Conservation (phyloP, 1,139 yeast species). For the Geotrichum reessii region DNA sequence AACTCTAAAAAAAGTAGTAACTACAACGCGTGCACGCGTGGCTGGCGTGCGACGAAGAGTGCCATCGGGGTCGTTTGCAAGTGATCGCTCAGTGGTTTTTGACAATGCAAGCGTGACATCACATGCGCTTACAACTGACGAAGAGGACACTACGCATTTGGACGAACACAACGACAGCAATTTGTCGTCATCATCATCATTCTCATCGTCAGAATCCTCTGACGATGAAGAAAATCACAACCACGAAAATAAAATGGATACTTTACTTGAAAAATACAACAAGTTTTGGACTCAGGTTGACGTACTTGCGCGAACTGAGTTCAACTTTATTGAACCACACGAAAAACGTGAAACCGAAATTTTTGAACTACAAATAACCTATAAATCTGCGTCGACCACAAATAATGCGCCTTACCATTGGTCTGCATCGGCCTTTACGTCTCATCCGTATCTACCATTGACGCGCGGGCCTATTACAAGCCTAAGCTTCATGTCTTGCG, state of each 20-base stretch:
- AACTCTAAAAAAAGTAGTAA: slow-evolving; percentile 14
- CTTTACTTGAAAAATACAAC: slow-evolving; percentile 1
- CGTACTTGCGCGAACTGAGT: slow-evolving; percentile 34
- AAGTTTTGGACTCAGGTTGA: slow-evolving; percentile 37
- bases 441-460: slow-evolving; percentile 20
- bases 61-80: neutral
- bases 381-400: neutral
- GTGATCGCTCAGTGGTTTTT: neutral
- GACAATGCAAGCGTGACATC: neutral
- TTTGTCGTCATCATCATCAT: neutral
- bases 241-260: neutral
- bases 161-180: neutral
- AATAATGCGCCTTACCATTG: slow-evolving; percentile 38
- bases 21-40: slow-evolving; percentile 6
- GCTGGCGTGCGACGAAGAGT: neutral
- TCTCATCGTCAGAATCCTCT: neutral
- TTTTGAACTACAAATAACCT: slow-evolving; percentile 57
- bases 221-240: neutral
- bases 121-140: neutral
- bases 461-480: slow-evolving; percentile 3
- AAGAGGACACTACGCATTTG: neutral
- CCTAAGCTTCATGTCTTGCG: neutral
- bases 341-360: slow-evolving; percentile 51
- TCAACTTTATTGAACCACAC: slow-evolving; percentile 32
- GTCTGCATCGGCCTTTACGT: slow-evolving; percentile 40